Evolutionary conservation across 441 rosid species (phyloP), one percentile per base, ranked within the genome.

Genomic region (Erodium texanum): DNA sequence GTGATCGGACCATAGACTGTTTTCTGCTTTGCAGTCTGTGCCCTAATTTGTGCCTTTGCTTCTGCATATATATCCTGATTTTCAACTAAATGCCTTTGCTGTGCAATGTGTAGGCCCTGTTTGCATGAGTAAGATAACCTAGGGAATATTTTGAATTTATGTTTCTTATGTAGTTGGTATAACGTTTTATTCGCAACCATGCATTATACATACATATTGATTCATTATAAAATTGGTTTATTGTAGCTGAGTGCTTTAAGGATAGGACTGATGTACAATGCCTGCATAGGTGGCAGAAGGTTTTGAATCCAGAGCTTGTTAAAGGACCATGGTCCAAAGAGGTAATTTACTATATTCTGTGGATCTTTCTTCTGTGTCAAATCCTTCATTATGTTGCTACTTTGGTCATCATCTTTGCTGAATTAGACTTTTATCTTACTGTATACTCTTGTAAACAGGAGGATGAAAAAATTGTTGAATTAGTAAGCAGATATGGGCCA

Each of bases 311-410:
- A 41, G 99, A 95, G 74, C 94, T 94, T 68, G 92, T 95, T 56
- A 92, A 95, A 87, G 99, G 98, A 18, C 99, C 99, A 15, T 95
- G 99, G 99, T 92, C 99, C 11, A 95, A 92, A 79, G 98, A 92
- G 99, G 99, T 92, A 71, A 79, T 66, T 27, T 52, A 20, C 62
- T 12, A 15, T 74, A 29, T 45, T 71, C 1, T 56, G 12, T 56
- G 38, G 59, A 16, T 50, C 59, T 64, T 34, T 64, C 32, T 64
- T 34, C 64, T 38, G 29, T 45, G 24, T 67, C 59, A 29, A 64
- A 69, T 64, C 65, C 59, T 48, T 50, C 22, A 16, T 54, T 34
- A 34, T 15, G 54, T 23, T 24, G 45, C 45, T 66, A 71, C 52
- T 11, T 45, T 14, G 16, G 15, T n/a, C 20, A 15, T 18, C 38